Conservation (phyloP, 306 rosid genomes). For the Sechiopsis laciniata region DNA sequence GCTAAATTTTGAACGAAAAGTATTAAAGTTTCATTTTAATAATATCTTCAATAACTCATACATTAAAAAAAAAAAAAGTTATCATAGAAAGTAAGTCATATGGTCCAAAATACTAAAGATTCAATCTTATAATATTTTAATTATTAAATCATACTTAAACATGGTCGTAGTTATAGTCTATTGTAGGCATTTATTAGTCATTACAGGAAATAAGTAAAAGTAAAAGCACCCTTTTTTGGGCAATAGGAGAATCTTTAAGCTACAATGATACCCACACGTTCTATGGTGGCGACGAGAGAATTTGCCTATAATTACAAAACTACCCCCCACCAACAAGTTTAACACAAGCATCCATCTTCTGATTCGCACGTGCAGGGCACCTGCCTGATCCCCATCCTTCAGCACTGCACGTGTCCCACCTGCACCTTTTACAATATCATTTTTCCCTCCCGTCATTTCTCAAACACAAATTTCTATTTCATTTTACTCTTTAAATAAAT, state of each 20-base stretch:
- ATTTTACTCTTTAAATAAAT: neutral
- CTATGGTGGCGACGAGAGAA: neutral
- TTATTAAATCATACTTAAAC: too few species aligned
- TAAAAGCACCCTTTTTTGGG: neutral
- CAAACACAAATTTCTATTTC: neutral
- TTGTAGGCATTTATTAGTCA: neutral
- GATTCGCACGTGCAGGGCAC: neutral
- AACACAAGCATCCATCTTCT: neutral
- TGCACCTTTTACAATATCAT: neutral
- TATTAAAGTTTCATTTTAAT: too few species aligned
- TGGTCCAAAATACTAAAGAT: too few species aligned
- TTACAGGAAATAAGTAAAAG: neutral
- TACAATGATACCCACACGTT: neutral
- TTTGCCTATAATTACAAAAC: neutral
- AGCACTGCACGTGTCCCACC: slow-evolving; percentile 19
- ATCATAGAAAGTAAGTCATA: too few species aligned
- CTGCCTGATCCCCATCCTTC: neutral
- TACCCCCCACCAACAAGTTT: neutral
- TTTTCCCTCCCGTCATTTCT: neutral
- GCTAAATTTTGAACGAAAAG: too few species aligned
- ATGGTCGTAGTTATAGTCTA: too few species aligned
- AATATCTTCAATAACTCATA: too few species aligned
- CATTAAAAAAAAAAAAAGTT: too few species aligned
- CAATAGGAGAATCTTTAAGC: neutral
- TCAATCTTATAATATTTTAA: too few species aligned